Base-by-base conservation (phyloP, 306 rosid genomes). In the Pyrus pyrifolia region DNA sequence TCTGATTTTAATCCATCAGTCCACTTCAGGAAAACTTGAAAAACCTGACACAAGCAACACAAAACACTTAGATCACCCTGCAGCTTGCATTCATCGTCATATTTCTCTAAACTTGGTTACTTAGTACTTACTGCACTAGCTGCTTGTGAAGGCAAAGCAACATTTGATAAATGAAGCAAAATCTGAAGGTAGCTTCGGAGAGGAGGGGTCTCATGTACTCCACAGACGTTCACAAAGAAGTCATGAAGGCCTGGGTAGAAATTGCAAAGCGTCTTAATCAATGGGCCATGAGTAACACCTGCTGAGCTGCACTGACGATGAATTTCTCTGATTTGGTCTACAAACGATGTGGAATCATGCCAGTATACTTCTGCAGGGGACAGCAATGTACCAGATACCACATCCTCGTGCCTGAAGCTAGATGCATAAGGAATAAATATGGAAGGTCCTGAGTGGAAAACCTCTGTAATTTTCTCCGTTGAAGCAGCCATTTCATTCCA, bases 401-500 rank as follows among this genome's bases (percentile, higher is more conserved):
- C 83, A 69, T 90, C 90, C 61, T 83, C 87, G 2, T 85, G 83
- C 72, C 80, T 81, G 77, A 78, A 80, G 79, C 82, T 76, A 80
- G 88, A 77, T 65, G 86, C 75, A 77, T 81, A 30, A 2, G 98
- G 98, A 42, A 88, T 83, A 84, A 94, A 94, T 80, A 94, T 86
- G 61, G 85, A 92, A 65, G 96, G 89, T 65, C 89, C 92, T 23
- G 91, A 88, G 79, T 58, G 72, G 58, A 90, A 84, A 67, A 82
- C 87, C 87, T 87, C 90, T 65, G 81, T 64, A 49, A 82, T 83
- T 79, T 83, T 83, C 83, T 86, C 82, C 83, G 81, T 89, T 78
- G 95, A 87, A 73, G 85, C 25, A 72, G 88, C 85, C 89, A 86
- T 85, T 87, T 92, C 95, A 81, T 82, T 90, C 96, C 97, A 90